A percentile compares a stretch with the other conserved stretches of the same genome.
phyloP scores from a whole-genome alignment of 768 basidiomycete species.

The Pholiota conissans region DNA sequence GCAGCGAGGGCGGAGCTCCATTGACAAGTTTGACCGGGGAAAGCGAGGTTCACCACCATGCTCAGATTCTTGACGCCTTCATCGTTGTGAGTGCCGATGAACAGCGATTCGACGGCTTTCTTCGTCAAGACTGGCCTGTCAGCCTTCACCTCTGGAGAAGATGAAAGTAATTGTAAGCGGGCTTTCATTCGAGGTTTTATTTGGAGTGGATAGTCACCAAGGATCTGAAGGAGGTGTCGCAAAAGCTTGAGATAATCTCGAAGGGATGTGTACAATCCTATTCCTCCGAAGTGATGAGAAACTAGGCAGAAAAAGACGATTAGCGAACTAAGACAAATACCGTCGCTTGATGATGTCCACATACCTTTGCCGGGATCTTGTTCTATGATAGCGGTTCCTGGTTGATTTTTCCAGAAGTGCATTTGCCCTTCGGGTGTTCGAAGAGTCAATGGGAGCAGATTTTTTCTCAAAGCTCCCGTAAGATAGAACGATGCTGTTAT shows the following conservation, averaged over 20 bases:
- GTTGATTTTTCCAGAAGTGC: constrained; percentile 10
- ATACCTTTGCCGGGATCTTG: constrained; percentile 26
- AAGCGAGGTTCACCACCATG: neutral
- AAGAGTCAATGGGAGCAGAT: constrained; percentile 19
- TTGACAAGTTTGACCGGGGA: constrained; percentile 13
- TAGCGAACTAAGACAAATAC: neutral
- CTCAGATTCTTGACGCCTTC: neutral
- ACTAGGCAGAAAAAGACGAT: constrained; percentile 5
- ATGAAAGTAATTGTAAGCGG: neutral
- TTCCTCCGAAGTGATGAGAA: constrained; percentile 23
- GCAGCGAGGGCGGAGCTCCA: constrained; percentile 30
- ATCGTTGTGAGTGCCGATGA: neutral
- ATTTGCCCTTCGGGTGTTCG: constrained; percentile 21
- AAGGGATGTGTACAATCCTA: constrained; percentile 25
- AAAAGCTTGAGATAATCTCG: constrained; percentile 27
- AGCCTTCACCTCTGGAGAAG: neutral
- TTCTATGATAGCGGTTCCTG: constrained; percentile 20
- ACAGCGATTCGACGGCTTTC: neutral
- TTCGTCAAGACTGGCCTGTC: neutral
- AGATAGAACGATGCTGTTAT: constrained; percentile 27
- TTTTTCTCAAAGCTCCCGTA: constrained; percentile 22
- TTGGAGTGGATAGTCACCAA: no score
- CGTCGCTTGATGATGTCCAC: no score
- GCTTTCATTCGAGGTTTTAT: neutral
- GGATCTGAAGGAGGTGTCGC: constrained; percentile 29